Evolutionary conservation across 2,329 filamentous ascomycete genomes (phyloP).

Genomic region (Ustulina deusta): DNA sequence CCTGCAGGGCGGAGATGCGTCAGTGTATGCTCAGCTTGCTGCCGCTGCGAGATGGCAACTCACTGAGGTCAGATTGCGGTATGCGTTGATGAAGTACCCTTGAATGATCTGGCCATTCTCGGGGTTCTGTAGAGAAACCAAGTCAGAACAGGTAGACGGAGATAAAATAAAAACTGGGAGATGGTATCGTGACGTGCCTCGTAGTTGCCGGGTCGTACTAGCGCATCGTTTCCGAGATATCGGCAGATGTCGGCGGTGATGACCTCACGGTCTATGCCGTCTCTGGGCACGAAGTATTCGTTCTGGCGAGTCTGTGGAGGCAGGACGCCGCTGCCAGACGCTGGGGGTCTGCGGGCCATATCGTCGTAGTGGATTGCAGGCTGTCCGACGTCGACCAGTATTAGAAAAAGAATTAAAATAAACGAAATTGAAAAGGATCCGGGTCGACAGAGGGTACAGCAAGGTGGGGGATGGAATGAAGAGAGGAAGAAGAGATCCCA

Average conservation of each 20-base stretch:
- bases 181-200: conserved; percentile 64
- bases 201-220: conserved; percentile 79
- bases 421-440: conserved; percentile 37
- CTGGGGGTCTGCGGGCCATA: conserved; percentile 55
- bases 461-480: conserved; percentile 34
- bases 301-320: conserved; percentile 68
- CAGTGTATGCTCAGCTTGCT: conserved; percentile 34
- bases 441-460: conserved; percentile 39
- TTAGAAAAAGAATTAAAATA: conserved; percentile 35
- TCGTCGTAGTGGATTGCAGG: conserved; percentile 35
- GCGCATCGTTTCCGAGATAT: conserved; percentile 84
- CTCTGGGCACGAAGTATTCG: conserved; percentile 83
- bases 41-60: conserved; percentile 50
- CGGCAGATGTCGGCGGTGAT: conserved; percentile 88
- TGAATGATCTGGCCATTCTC: conserved; percentile 70
- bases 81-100: conserved; percentile 83
- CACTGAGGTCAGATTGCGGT: conserved; percentile 82
- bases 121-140: conserved; percentile 59
- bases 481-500: conserved; percentile 41
- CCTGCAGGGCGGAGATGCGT: conserved; percentile 55
- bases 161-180: conserved; percentile 17
- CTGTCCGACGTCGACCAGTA: conserved; percentile 44
- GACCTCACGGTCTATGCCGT: conserved; percentile 85
- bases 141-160: conserved; percentile 42
- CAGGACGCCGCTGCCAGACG: conserved; percentile 54